Conservation (phyloP, 495 filamentous ascomycete species). For the Aspergillus bertholletiae region DNA sequence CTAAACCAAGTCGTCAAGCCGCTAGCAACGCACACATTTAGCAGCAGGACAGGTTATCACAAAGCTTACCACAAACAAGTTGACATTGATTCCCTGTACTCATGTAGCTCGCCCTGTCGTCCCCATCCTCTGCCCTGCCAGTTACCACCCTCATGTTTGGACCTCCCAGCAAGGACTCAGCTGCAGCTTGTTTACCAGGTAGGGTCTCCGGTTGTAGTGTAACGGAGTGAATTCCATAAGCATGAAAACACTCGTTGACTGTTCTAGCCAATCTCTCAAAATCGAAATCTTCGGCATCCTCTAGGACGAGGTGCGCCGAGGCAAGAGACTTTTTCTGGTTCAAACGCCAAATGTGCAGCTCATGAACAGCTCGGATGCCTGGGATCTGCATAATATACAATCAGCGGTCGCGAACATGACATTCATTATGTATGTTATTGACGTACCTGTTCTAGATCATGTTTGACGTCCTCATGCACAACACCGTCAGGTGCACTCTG, state of each 20-base stretch:
- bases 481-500: conserved; percentile 77
- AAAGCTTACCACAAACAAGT: too few species aligned
- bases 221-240: conserved; percentile 42
- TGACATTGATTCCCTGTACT: too few species aligned
- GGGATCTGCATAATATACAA: conserved; percentile 20
- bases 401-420: neutral
- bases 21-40: too few species aligned
- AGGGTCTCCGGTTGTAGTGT: conserved; percentile 49
- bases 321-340: conserved; percentile 43
- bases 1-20: too few species aligned
- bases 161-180: too few species aligned
- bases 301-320: conserved; percentile 37
- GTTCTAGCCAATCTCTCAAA: conserved; percentile 35
- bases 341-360: conserved; percentile 46
- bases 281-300: conserved; percentile 16
- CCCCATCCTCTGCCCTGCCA: too few species aligned
- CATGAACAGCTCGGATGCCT: conserved; percentile 37
- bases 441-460: conserved; percentile 49
- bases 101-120: too few species aligned
- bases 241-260: conserved; percentile 42
- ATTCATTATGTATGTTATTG: neutral
- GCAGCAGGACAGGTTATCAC: too few species aligned
- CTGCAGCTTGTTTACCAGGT: too few species aligned
- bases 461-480: conserved; percentile 67
- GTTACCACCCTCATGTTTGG: too few species aligned